Base-by-base conservation (phyloP, 805 yeast genomes). In the Kazachstania viticola region DNA sequence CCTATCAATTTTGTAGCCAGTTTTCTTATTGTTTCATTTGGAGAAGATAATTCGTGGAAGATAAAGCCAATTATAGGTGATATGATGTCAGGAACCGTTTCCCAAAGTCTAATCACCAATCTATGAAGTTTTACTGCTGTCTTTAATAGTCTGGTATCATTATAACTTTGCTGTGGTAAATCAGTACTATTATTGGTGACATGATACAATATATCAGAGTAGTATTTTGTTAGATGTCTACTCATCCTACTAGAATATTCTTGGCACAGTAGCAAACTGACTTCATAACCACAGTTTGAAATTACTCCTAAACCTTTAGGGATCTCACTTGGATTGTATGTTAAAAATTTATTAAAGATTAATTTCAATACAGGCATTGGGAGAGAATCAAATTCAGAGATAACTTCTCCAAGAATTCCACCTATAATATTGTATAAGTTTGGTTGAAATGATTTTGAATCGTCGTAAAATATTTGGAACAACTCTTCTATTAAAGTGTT, bases 1-100 rank as follows among this genome's bases (percentile, higher is more conserved):
- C 94, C 88, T 2, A 87, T 67, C 0, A 91, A 71, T 27, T 70
- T 70, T 0, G 93, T 79, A 0, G 94, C 85, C 32, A 79, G 54
- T 0, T 65, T 49, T 40, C 95, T 66, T 14, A 80, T 62, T 12
- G 62, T 53, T 19, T 71, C 73, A 41, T 75, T 70, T 26, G 78
- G 81, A 0, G 94, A 83, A 36, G 73, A 73, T 26, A 85, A 58
- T 42, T 85, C 94, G 45, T 81, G 84, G 41, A 81, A 82, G 4
- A 85, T 60, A 31, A 82, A 67, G 0, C 94, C 91, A 65, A 81
- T 71, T 0, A 80, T 79, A 1, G 91, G 72, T 3, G 71, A 65
- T 9, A 82, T 61, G 14, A 81, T 58, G 29, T 79, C 91, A 0
- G 95, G 95, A 0, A 75, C 75, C 31, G 71, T 65, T 42, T 64